These are phyloP conservation scores for Dactylella cylindrospora DNA, from an alignment of 2,329 filamentous ascomycete genomes.

Conservation along the genomic window DNA sequence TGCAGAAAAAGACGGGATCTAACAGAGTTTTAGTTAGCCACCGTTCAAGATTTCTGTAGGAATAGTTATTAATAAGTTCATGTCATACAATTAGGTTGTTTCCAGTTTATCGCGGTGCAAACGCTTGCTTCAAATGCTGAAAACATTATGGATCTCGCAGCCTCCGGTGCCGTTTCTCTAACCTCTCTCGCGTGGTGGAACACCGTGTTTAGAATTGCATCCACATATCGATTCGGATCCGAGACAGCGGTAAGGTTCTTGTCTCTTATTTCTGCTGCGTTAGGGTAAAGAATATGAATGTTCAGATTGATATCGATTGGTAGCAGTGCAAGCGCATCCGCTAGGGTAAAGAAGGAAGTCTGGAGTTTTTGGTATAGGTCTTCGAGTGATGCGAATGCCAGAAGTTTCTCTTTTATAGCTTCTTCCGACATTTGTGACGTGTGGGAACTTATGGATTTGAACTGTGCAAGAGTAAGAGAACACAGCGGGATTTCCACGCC, in stretches of 20 bases:
- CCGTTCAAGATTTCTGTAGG: not conserved
- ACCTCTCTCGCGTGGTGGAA: constrained; percentile 83
- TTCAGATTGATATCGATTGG: constrained; percentile 83
- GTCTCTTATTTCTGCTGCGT: constrained; percentile 68
- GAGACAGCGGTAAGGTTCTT: constrained; percentile 71
- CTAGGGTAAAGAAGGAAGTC: constrained; percentile 74
- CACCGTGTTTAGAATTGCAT: constrained; percentile 77
- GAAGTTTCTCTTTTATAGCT: constrained; percentile 25
- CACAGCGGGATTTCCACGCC: constrained; percentile 80
- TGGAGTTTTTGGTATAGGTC: constrained; percentile 72
- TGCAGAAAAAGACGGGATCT: constrained; percentile 91
- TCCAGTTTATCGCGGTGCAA: constrained; percentile 96
- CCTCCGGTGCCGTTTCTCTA: constrained; percentile 66
- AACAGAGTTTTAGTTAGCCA: constrained; percentile 3
- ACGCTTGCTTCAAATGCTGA: constrained; percentile 88
- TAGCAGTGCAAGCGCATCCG: constrained; percentile 72
- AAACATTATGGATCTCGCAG: constrained; percentile 85
- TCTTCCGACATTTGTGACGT: constrained; percentile 28
- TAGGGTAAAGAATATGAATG: constrained; percentile 87
- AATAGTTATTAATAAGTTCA: not conserved
- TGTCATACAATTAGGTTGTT: constrained; percentile 86
- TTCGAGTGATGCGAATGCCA: constrained; percentile 54
- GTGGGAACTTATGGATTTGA: constrained; percentile 53
- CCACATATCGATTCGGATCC: constrained; percentile 84
- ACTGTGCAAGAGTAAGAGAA: constrained; percentile 73